These are phyloP conservation scores for Entomortierella beljakovae DNA, from an alignment of 192 early-diverging fungal genomes.

Conservation along the genomic window DNA sequence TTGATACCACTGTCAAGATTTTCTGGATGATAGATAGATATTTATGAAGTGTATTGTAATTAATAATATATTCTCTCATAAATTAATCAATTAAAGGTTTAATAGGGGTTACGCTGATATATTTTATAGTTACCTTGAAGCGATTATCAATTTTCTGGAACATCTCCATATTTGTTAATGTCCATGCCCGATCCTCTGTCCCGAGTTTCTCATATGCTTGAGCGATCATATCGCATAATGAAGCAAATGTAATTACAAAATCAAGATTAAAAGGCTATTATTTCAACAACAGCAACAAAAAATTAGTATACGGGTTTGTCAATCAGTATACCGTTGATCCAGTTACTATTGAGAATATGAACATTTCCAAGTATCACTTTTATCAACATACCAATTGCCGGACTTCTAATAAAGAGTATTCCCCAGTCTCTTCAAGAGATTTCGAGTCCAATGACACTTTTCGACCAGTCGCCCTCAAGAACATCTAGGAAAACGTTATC, in stretches of 20 bases:
- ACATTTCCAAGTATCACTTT: neutral
- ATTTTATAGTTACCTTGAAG: slow-evolving; percentile 42
- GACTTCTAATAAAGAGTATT: slow-evolving; percentile 48
- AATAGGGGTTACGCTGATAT: no score
- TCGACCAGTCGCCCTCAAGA: slow-evolving; percentile 29
- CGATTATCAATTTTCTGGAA: slow-evolving; percentile 46
- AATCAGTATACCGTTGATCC: no score
- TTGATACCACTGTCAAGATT: slow-evolving; percentile 43
- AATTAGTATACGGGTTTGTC: neutral
- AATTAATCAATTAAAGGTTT: no score
- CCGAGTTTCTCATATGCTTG: slow-evolving; percentile 37
- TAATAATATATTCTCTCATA: no score
- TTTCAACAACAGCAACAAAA: slow-evolving; percentile 1
- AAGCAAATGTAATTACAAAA: slow-evolving; percentile 44
- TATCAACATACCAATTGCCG: slow-evolving; percentile 26
- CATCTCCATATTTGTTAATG: slow-evolving; percentile 26
- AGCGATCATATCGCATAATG: slow-evolving; percentile 44
- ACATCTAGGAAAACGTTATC: slow-evolving; percentile 26
- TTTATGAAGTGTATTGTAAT: no score
- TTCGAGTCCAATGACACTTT: slow-evolving; percentile 17
- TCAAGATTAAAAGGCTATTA: slow-evolving; percentile 40
- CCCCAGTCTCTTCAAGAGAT: slow-evolving; percentile 35
- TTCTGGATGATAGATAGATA: no score
- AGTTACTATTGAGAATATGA: neutral
- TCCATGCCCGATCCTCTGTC: slow-evolving; percentile 21